Evolutionary conservation across 73 alveolate species (phyloP), one percentile per base, ranked within the genome.

Genomic region (Effrenium voratum): DNA sequence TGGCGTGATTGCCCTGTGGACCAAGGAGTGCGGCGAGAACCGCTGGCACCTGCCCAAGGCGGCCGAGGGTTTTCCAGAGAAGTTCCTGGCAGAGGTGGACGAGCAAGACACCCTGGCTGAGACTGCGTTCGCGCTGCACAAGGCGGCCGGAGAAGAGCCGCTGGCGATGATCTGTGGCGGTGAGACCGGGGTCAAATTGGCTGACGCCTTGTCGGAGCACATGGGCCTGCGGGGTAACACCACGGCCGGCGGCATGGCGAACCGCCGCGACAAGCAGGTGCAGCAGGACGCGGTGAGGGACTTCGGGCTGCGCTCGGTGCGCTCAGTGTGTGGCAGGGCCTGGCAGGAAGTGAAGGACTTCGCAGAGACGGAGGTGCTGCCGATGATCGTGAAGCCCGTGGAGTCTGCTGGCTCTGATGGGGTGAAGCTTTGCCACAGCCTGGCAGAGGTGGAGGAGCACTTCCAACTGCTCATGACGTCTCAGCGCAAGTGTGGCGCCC

Each of bases 371-470:
- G 87, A 77, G 34, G 60, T 38, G 45, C 40, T 38, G 45, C 91
- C 91, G 3, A 13, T 80, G 57, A 87, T 87, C 36, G 95, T 87
- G 57, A 87, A 87, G 95, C 95, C 95, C 1, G 95, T 87, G 16
- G 95, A 87, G 84, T 87, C 95, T 10, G 95, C 95, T 6, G 95
- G 95, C 49, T 87, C 95, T 24, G 95, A 87, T 26, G 95, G 95
- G 32, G 95, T 13, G 26, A 80, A 80, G 68, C 43, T 28, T 79
- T 46, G 90, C 28, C 72, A 28, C 34, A 22, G 44, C 28, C 60
- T 6, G 87, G 28, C 87, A 41, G 19, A 76, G 90, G 90, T 87
- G 72, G 63, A 87, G 84, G 63, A 87, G 40, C 95, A 87, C 26
- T 87, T 87, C 49, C 84, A 87, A 84, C 70, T 87, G 85, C 84